A percentile compares a stretch with the other conserved stretches of the same genome.
Evolutionary conservation across 495 filamentous ascomycete genomes (phyloP).

Genomic region (Recurvomyces mirabilis): DNA sequence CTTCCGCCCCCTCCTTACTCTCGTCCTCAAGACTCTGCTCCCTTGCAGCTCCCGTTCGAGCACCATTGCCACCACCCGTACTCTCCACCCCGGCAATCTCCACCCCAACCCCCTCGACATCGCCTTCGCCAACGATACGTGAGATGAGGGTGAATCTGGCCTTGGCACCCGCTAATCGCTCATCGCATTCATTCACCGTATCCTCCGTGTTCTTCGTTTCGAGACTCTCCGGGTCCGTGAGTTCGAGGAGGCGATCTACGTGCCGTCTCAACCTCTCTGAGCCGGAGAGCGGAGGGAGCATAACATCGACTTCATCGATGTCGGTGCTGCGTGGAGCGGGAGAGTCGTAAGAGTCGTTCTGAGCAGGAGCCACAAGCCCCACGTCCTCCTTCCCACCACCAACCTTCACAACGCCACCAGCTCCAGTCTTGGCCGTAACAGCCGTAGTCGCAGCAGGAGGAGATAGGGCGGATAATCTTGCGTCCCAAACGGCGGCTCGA

Average conservation of each 20-base stretch:
- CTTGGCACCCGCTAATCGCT: constrained; percentile 64
- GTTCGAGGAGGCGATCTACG: constrained; percentile 54
- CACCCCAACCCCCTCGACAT: background rate
- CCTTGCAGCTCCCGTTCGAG: too few species aligned
- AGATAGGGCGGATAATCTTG: constrained; percentile 32
- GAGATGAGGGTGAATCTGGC: constrained; percentile 77
- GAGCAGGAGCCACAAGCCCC: too few species aligned
- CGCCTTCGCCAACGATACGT: constrained; percentile 50
- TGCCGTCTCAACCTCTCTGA: constrained; percentile 64
- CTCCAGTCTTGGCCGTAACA: background rate
- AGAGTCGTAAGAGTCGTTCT: too few species aligned
- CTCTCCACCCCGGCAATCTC: background rate
- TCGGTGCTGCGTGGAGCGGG: too few species aligned
- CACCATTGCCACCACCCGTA: background rate
- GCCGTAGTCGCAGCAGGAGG: background rate
- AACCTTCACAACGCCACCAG: too few species aligned
- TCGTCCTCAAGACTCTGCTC: too few species aligned
- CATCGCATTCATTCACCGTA: constrained; percentile 74
- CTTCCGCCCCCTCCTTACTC: background rate
- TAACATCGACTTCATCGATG: too few species aligned
- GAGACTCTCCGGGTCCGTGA: constrained; percentile 70
- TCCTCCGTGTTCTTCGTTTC: constrained; percentile 72
- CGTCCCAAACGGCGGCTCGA: constrained; percentile 70
- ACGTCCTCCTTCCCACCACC: too few species aligned
- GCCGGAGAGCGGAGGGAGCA: constrained; percentile 41